phyloP scores from a whole-genome alignment of 202 grass and related monocot species.

The Zizania palustris region DNA sequence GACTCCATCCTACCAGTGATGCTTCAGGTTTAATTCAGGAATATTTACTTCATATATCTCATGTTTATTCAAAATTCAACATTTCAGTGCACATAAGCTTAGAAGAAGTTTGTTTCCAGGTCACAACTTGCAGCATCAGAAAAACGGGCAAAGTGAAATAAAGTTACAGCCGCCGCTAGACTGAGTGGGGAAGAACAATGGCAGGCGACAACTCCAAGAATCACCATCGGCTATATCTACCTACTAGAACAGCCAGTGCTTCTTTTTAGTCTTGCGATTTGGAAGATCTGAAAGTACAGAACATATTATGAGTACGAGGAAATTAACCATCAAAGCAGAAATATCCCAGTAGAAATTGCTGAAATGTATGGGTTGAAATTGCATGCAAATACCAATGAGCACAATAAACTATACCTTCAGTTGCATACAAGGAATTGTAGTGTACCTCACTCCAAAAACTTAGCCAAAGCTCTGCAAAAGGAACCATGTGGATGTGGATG shows the following conservation, averaged over 20 bases:
- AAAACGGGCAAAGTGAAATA: background rate
- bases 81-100: constrained; percentile 48
- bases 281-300: constrained; percentile 71
- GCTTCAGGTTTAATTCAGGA: background rate
- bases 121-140: constrained; percentile 36
- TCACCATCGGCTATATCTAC: constrained; percentile 34
- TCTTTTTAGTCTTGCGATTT: constrained; percentile 67
- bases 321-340: constrained; percentile 19
- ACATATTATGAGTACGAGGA: constrained; percentile 8
- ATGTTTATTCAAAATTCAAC: background rate
- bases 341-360: background rate
- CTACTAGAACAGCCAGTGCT: constrained; percentile 84
- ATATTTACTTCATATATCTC: no score
- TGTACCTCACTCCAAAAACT: constrained; percentile 99
- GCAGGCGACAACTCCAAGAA: constrained; percentile 27
- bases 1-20: background rate
- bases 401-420: constrained; percentile 17
- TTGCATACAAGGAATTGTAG: constrained; percentile 96
- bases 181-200: background rate
- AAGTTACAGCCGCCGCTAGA: constrained; percentile 37
- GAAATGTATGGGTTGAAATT: background rate
- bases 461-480: constrained; percentile 87
- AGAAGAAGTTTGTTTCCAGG: constrained; percentile 14
- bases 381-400: background rate
- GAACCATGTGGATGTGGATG: background rate